Conservation (phyloP, 1,139 yeast genomes). For the Yamadazyma dushanensis region DNA sequence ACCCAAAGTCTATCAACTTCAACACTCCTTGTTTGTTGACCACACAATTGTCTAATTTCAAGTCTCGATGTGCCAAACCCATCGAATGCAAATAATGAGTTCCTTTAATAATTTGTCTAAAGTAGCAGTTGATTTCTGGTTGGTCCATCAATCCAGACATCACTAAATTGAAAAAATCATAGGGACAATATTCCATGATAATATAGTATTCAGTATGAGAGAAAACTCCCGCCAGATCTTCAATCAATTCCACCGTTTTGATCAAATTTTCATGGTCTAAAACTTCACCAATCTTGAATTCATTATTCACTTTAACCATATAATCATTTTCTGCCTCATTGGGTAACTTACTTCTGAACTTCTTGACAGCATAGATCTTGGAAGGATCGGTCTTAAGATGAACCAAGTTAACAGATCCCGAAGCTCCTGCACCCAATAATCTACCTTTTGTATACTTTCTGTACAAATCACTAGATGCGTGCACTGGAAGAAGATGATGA, state of each 20-base stretch:
- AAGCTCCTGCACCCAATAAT: conserved; percentile 72
- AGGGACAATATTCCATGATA: conserved; percentile 76
- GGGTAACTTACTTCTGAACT: conserved; percentile 55
- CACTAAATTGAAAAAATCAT: conserved; percentile 73
- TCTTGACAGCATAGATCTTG: conserved; percentile 65
- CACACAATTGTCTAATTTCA: conserved; percentile 77
- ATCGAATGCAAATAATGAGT: conserved; percentile 59
- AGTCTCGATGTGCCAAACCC: conserved; percentile 77
- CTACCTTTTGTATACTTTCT: conserved; percentile 62
- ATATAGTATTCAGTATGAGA: conserved; percentile 50
- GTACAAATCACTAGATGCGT: conserved; percentile 23
- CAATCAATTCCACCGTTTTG: conserved; percentile 62
- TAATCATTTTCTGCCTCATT: conserved; percentile 57
- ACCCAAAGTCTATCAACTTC: conserved; percentile 76
- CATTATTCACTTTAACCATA: conserved; percentile 62
- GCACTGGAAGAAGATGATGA: conserved; percentile 17
- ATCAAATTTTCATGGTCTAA: conserved; percentile 64
- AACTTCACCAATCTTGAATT: conserved; percentile 63
- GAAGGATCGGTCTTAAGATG: conserved; percentile 45
- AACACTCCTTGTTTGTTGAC: conserved; percentile 60
- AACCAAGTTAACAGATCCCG: conserved; percentile 69
- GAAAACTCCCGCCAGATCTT: conserved; percentile 29
- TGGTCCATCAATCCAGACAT: conserved; percentile 68
- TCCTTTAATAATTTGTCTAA: conserved; percentile 65
- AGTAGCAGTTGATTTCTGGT: conserved; percentile 64